A percentile compares a stretch with the other conserved stretches of the same genome.
These are phyloP conservation scores for Eragrostis tef DNA, from an alignment of 202 grass and related monocot species.

Conservation along the genomic window DNA sequence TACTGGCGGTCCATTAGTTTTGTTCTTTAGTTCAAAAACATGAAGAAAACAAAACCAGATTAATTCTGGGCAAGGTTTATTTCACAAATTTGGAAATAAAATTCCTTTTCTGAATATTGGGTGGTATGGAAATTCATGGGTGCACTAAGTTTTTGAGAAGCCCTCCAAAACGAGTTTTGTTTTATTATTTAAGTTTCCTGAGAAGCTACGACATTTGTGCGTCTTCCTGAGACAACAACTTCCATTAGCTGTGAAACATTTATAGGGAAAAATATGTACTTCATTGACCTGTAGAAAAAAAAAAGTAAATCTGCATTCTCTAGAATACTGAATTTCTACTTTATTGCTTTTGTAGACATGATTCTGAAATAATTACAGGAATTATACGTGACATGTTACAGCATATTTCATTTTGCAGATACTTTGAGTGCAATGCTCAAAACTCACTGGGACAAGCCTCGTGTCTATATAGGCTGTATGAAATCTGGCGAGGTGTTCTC, in stretches of 20 bases:
- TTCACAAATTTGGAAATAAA: background rate
- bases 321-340: conserved; percentile 13
- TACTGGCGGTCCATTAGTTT: conserved; percentile 9
- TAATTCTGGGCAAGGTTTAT: background rate
- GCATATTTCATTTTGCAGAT: conserved; percentile 65
- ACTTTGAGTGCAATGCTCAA: conserved; percentile 81
- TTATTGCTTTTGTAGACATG: conserved; percentile 2
- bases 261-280: conserved; percentile 25
- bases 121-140: background rate
- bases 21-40: background rate
- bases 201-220: background rate
- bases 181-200: background rate
- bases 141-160: background rate
- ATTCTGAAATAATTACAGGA: conserved; percentile 19
- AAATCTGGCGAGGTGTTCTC: conserved; percentile 99
- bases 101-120: background rate
- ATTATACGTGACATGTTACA: conserved; percentile 27
- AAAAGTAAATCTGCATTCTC: conserved; percentile 12
- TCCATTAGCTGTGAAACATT: conserved; percentile 15
- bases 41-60: background rate
- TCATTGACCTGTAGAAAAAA: conserved; percentile 23
- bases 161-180: no score
- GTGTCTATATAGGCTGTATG: conserved; percentile 96
- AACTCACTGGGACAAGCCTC: conserved; percentile 82
- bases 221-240: background rate